Base-by-base conservation (phyloP, 306 rosid genomes). In the Ceratonia siliqua region DNA sequence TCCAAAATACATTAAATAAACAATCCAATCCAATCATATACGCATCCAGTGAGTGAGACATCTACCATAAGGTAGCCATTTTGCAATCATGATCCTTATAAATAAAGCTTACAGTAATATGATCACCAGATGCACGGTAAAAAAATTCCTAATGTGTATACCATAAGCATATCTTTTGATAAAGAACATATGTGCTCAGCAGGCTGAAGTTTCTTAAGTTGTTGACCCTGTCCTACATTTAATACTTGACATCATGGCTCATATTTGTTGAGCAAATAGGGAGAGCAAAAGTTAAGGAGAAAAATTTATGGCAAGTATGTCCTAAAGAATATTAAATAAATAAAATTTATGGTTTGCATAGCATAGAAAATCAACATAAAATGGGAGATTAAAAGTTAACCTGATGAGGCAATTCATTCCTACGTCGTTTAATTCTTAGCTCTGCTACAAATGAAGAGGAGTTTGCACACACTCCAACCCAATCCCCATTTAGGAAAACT, bases 401-500 rank as follows among this genome's bases (percentile, higher is more conserved):
- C 99, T 95, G 89, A 72, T 83, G 84, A 25, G 89, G 88, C 81
- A 89, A 67, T 67, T 63, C 77, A 73, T 89, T 87, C 58, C 68
- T 79, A n/a, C 92, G 90, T 17, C 99, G 82, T 79, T 56, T 82
- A 33, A 68, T 84, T 70, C 93, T 88, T 12, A 95, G 85, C 62
- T 64, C 82, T 0, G 48, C 62, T 25, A 85, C 97, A 85, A 95
- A 95, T 22, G 85, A 71, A 48, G 41, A 21, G 72, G 99, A 84
- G 80, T 89, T 82, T 22, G 72, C 74, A 83, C 98, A 92, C 30
- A 90, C 87, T 61, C 99, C 99, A 75, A 90, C 85, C 99, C 99
- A 95, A 21, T 88, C 94, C 50, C 99, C 99, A 67, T 92, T 90
- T 55, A 92, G 76, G 77, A 95, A 85, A 68, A 95, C 84, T 81